Evolutionary conservation across 192 early-diverging fungal genomes (phyloP).

Genomic region (Gorgonomyces haynaldii): DNA sequence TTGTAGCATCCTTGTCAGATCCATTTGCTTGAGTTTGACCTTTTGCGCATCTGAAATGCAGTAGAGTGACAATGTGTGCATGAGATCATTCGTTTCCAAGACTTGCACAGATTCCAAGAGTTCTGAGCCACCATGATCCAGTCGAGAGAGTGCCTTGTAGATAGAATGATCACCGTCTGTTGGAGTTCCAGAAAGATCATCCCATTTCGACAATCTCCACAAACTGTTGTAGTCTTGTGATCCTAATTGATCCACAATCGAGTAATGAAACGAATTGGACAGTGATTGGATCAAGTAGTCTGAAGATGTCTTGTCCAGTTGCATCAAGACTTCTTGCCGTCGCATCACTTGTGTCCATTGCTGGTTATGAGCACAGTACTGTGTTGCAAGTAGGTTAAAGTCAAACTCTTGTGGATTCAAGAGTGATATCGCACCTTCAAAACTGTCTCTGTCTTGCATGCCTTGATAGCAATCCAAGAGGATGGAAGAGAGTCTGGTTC

Average conservation of each 20-base stretch:
- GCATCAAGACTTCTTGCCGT: not conserved
- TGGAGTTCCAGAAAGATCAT: not conserved
- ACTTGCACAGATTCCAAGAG: no score
- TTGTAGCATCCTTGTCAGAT: not conserved
- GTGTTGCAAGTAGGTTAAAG: not conserved
- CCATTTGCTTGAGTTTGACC: not conserved
- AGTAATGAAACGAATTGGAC: constrained; percentile 1
- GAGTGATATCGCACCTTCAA: not conserved
- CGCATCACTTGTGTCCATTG: not conserved
- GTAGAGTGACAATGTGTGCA: not conserved
- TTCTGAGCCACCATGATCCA: no score
- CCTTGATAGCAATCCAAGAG: not conserved
- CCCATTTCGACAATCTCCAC: not conserved
- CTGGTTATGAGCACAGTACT: not conserved
- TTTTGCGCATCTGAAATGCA: not conserved
- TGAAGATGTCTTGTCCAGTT: not conserved
- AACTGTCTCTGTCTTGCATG: not conserved
- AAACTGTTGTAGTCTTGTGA: not conserved
- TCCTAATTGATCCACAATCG: not conserved
- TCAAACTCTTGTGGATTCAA: not conserved
- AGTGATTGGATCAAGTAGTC: not conserved
- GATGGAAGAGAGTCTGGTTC: no score
- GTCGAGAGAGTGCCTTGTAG: no score
- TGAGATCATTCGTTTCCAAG: no score
- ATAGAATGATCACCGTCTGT: no score